phyloP scores from a whole-genome alignment of 768 basidiomycete species.

The Kwoniella shandongensis region DNA sequence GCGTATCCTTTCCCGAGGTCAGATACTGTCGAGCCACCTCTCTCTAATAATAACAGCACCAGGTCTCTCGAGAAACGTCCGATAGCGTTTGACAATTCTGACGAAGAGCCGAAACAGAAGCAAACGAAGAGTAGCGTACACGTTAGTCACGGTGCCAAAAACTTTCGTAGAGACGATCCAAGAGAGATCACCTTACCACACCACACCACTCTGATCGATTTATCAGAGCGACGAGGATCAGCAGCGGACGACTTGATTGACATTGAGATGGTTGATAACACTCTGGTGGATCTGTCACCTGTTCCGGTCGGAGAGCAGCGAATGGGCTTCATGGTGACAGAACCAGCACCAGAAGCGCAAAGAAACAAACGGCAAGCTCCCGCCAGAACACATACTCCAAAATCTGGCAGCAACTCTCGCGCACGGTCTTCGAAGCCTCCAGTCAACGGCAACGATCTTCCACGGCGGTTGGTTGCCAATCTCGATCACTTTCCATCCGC shows the following conservation, averaged over 20 bases:
- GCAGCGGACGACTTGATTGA: constrained; percentile 5
- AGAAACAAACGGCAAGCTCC: neutral
- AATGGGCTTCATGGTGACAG: neutral
- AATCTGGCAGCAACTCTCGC: neutral
- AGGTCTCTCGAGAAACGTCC: neutral
- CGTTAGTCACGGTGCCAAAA: neutral
- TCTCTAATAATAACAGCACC: neutral
- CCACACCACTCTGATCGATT: neutral
- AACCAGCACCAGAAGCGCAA: neutral
- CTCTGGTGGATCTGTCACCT: too few species aligned
- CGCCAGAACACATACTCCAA: neutral
- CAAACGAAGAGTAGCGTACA: neutral
- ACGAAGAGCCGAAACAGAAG: neutral
- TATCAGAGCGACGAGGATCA: neutral
- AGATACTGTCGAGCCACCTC: neutral
- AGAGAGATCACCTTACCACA: neutral
- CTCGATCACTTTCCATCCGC: neutral
- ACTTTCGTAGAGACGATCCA: neutral
- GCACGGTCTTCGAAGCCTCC: neutral
- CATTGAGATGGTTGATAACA: neutral
- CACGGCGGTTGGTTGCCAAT: neutral
- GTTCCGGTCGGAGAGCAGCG: neutral
- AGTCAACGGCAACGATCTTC: neutral
- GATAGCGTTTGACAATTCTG: constrained; percentile 2
- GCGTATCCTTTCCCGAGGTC: constrained; percentile 7